Evolutionary conservation across 2,329 filamentous ascomycete genomes (phyloP).

Genomic region (Verticillium klebahnii): DNA sequence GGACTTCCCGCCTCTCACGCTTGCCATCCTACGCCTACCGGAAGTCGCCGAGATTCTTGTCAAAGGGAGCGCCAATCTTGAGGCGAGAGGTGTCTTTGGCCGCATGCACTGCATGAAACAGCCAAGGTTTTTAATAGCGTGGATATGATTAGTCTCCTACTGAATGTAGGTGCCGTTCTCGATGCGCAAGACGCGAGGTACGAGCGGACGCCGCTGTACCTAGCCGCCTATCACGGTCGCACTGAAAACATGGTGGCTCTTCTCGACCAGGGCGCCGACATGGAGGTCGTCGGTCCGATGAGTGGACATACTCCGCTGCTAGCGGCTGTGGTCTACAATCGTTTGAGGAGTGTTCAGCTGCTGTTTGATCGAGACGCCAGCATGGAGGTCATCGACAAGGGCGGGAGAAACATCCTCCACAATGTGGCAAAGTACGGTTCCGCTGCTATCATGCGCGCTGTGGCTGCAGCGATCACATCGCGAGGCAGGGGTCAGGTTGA

Average conservation of each 20-base stretch:
- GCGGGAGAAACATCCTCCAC: not conserved
- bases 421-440: not conserved
- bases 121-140: not conserved
- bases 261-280: not conserved
- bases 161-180: not conserved
- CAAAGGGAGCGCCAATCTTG: constrained; percentile 16
- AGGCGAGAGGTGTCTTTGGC: constrained; percentile 19
- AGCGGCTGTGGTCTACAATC: not conserved
- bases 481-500: not conserved
- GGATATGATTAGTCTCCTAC: not conserved
- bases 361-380: not conserved
- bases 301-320: not conserved
- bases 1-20: not conserved
- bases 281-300: not conserved
- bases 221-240: not conserved
- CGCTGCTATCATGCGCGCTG: not conserved
- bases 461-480: not conserved
- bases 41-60: not conserved
- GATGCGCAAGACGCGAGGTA: not conserved
- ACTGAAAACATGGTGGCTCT: not conserved
- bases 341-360: not conserved
- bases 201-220: not conserved
- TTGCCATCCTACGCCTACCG: not conserved
- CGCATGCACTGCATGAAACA: constrained; percentile 9
- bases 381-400: not conserved